A percentile compares a stretch with the other conserved stretches of the same genome.
Evolutionary conservation across 202 grass and related monocot genomes (phyloP).

Genomic region (Eragrostis tef): DNA sequence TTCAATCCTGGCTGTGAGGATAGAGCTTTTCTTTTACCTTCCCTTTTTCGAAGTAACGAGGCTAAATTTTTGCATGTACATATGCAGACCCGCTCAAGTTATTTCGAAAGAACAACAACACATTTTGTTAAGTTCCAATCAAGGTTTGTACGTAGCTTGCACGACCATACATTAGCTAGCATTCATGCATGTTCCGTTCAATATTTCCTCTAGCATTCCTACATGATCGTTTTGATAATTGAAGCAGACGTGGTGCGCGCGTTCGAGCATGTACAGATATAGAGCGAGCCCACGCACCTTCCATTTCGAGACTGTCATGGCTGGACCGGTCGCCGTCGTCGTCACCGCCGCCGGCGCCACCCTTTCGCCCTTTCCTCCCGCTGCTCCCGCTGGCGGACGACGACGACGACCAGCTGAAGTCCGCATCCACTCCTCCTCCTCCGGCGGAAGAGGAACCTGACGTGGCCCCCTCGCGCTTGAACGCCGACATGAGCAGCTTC

Average conservation of each 20-base stretch:
- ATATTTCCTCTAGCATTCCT: not conserved
- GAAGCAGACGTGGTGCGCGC: not conserved
- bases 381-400: slow-evolving; percentile 32
- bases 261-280: not conserved
- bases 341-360: not conserved
- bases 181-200: not conserved
- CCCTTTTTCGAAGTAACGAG: too few species aligned
- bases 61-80: too few species aligned
- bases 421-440: not conserved
- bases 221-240: not conserved
- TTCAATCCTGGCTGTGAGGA: too few species aligned
- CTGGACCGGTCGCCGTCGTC: slow-evolving; percentile 32
- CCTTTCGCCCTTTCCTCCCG: slow-evolving; percentile 21
- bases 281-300: slow-evolving; percentile 1
- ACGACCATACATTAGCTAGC: too few species aligned
- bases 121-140: not conserved
- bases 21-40: too few species aligned
- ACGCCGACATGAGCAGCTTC: slow-evolving; percentile 49
- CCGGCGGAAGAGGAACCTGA: not conserved
- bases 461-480: slow-evolving; percentile 27
- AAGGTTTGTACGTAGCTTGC: not conserved
- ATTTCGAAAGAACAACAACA: too few species aligned
- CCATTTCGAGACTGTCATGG: slow-evolving; percentile 28
- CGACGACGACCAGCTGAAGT: slow-evolving; percentile 25
- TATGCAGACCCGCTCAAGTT: too few species aligned